Evolutionary conservation across 768 basidiomycete species (phyloP).

Genomic region (Kwoniella botswanensis): DNA sequence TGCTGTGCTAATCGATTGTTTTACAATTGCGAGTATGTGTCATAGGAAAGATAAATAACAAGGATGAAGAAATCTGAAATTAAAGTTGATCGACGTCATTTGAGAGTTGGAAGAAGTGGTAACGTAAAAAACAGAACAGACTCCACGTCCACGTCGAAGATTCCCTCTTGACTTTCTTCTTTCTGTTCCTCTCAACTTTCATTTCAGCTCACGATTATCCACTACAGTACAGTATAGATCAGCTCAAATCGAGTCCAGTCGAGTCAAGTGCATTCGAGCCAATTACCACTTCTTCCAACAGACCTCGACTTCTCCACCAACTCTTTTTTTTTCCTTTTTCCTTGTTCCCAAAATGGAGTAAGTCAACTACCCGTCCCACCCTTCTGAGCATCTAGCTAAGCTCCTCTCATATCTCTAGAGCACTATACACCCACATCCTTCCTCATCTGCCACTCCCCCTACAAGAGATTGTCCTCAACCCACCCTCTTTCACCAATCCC

Average conservation of each 20-base stretch:
- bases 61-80: too few relatives aligned
- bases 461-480: slow-evolving; percentile 34
- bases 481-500: slow-evolving; percentile 38
- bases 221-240: too few relatives aligned
- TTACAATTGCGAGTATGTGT: too few relatives aligned
- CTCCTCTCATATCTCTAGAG: slow-evolving; percentile 7
- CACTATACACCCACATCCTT: slow-evolving; percentile 23
- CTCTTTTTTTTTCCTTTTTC: too few relatives aligned
- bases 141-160: slow-evolving; percentile 10
- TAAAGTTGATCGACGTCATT: not conserved
- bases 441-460: slow-evolving; percentile 37
- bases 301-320: too few relatives aligned
- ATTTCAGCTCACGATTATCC: too few relatives aligned
- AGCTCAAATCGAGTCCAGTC: too few relatives aligned
- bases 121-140: slow-evolving; percentile 1
- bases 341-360: too few relatives aligned
- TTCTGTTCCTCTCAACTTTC: too few relatives aligned
- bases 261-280: too few relatives aligned
- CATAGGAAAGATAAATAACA: too few relatives aligned
- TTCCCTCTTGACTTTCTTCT: not conserved
- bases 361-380: not conserved
- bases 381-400: not conserved
- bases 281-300: too few relatives aligned
- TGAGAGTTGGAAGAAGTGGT: not conserved
- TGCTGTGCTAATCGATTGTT: not conserved